Base-by-base conservation (phyloP, 23 red algal species). In the Gracilaria caudata region DNA sequence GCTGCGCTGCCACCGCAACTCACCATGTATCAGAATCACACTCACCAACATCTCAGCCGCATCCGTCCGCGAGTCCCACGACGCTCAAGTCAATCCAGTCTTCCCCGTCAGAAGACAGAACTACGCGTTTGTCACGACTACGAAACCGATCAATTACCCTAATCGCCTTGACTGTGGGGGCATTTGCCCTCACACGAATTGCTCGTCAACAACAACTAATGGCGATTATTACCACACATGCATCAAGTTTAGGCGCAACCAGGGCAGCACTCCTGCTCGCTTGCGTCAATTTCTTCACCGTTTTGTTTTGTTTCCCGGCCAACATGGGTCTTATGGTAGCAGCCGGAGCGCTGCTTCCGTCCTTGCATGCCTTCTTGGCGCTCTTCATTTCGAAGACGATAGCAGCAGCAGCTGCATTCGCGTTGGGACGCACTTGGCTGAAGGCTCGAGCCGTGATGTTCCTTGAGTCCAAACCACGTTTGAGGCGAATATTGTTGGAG, bases 261-360 rank as follows among this genome's bases (percentile, higher is more conserved):
- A 55, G 61, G n/a, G 83, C 55, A 23, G 71, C 76, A 46, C 12
- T 82, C 24, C 51, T 91, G 56, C 47, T 91, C 9, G 75, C 77
- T 34, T 43, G 30, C 51, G 33, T 81, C 7, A 91, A 91, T 45
- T 91, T 81, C 68, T 82, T 66, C 63, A 82, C 77, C 1, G 78
- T 91, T 2, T 61, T 82, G 34, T 81, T 82, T 56, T 91, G 87
- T 39, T 91, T 91, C 47, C 87, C 87, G 30, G 87, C 87, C 16
- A 91, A 91, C 78, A 91, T 91, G 87, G 87, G 75, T 13, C 51
- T 91, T 12, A 91, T 91, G 87, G 64, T 91, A 29, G 76, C 76
- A 17, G 87, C 87, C 2, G 87, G 87, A 11, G 87, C 87, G 17
- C n/a, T 82, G 21, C 63, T 91, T 28, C 60, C 60, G 7, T 54